Evolutionary conservation across 495 filamentous ascomycete species (phyloP), one percentile per base, ranked within the genome.

Genomic region (Stereocaulon alpinum): DNA sequence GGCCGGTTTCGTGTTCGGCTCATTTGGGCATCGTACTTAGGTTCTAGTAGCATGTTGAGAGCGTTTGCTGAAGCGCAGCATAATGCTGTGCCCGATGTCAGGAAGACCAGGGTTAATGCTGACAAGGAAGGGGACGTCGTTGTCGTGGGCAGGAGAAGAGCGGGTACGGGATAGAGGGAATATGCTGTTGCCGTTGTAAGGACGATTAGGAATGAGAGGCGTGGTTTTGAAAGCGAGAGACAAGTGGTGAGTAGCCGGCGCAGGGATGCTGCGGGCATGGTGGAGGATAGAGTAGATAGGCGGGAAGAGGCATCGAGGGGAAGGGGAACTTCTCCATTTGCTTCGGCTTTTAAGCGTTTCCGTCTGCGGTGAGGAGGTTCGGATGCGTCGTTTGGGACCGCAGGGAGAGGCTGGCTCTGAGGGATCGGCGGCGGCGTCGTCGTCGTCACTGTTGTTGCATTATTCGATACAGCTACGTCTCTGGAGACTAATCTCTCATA

Each of bases 21-120:
- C 93, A 98, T 98, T 64, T 86, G 84, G 27, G 87, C 89, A 72
- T 98, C 93, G 72, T 90, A 88, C 62, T 82, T 78, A 15, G 86
- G 91, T 72, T 98, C 93, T 66, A 95, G 84, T 63, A 94, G 84
- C 93, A 98, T 98, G 76, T 98, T 98, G 53, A 97, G 76, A 0
- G 93, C 85, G 66, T 97, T 98, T 48, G 93, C 93, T 62, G 85
- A 86, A 51, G 90, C 89, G 34, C 77, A 87, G 67, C 86, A 87
- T 9, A 97, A 80, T 17, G 92, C 82, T 1, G 93, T 98, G 50
- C 93, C 93, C 15, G 82, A 79, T 0, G 92, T 95, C 64, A 98
- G 82, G 79, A 94, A 96, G 60, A 92, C 76, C 18, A 98, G 85
- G 11, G 94, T 98, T 40, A 97, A 76, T 6, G 93, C 85, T 34